Percentiles rank a stretch among this genome's conserved stretches.
These are phyloP conservation scores for Yamadazyma diddensiae DNA, from an alignment of 1,139 yeast species.

Conservation along the genomic window DNA sequence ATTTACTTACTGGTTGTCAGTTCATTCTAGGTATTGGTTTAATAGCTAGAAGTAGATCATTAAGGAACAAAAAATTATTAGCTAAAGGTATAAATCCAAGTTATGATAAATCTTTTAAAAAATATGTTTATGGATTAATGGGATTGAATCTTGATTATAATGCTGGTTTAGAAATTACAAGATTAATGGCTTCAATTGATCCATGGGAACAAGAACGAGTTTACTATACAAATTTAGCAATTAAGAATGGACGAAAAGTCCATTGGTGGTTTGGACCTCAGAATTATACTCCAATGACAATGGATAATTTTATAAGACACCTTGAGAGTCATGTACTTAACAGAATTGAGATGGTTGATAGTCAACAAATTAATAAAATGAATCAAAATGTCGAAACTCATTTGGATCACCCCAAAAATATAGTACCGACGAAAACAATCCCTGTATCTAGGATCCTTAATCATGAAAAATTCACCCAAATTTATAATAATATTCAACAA, in stretches of 20 bases:
- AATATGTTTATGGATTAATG: constrained; percentile 15
- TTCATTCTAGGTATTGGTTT: constrained; percentile 38
- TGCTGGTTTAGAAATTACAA: constrained; percentile 47
- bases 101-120: constrained; percentile 12
- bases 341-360: constrained; percentile 19
- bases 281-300: constrained; percentile 50
- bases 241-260: constrained; percentile 39
- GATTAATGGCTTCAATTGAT: constrained; percentile 52
- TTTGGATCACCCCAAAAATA: too few species aligned
- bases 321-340: constrained; percentile 18
- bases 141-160: constrained; percentile 30
- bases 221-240: constrained; percentile 44
- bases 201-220: constrained; percentile 66
- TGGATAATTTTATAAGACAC: constrained; percentile 44
- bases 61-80: constrained; percentile 7
- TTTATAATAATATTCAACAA: constrained; percentile 24
- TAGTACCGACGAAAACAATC: neutral
- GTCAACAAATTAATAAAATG: constrained; percentile 8
- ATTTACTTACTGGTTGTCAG: constrained; percentile 47
- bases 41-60: constrained; percentile 20
- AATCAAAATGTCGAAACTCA: neutral
- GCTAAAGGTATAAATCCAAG: constrained; percentile 15
- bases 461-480: constrained; percentile 16
- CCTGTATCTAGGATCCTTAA: constrained; percentile 3
- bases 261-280: constrained; percentile 63